These are phyloP conservation scores for Terfezia boudieri DNA, from an alignment of 495 filamentous ascomycete genomes.

Conservation along the genomic window DNA sequence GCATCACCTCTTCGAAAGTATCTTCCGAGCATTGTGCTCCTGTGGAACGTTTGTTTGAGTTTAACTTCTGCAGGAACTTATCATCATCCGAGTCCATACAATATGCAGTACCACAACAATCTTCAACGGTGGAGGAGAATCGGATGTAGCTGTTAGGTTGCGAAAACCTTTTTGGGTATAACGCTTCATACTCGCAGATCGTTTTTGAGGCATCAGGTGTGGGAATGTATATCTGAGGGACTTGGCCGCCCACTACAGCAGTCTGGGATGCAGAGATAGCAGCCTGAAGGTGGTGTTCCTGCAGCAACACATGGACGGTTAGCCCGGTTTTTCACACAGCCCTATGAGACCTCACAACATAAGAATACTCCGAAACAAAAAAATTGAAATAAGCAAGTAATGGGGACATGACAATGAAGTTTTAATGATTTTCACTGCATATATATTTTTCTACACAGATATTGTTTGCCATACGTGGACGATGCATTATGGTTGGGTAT, in stretches of 20 bases:
- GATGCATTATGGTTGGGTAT: constrained; percentile 1
- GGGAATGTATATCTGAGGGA: constrained; percentile 59
- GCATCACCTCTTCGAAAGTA: constrained; percentile 84
- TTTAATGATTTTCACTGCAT: too few relatives aligned
- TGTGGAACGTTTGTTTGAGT: constrained; percentile 37
- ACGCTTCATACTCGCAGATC: constrained; percentile 46
- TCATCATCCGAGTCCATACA: constrained; percentile 83
- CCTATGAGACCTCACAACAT: not conserved
- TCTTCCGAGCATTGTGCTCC: constrained; percentile 53
- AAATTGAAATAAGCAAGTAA: not conserved
- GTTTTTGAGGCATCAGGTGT: constrained; percentile 61
- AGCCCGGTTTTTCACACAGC: not conserved
- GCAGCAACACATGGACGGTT: constrained; percentile 3
- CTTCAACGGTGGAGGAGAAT: constrained; percentile 94
- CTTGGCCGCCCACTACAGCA: constrained; percentile 41
- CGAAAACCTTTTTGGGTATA: constrained; percentile 58
- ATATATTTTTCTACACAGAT: too few relatives aligned
- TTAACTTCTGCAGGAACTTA: constrained; percentile 60
- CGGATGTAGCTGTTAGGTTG: constrained; percentile 86
- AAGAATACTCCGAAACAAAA: not conserved
- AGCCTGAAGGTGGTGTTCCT: constrained; percentile 98
- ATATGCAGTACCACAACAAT: constrained; percentile 64
- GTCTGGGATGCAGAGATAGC: constrained; percentile 57
- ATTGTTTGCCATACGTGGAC: too few relatives aligned
- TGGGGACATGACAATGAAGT: not conserved